Conservation (phyloP, 805 yeast genomes). For the Kazachstania viticola region DNA sequence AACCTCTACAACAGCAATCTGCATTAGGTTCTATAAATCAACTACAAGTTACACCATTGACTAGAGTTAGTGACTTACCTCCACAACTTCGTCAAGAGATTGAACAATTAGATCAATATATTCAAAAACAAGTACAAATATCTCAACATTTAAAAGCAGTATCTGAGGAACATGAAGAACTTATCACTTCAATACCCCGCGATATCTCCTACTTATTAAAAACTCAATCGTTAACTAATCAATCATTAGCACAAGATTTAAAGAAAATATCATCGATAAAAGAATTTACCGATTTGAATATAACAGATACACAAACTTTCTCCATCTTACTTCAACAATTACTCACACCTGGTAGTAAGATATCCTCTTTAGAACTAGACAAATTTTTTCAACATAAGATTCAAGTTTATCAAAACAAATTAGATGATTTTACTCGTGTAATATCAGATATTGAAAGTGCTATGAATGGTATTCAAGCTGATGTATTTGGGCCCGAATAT, state of each 20-base stretch:
- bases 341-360: slow-evolving; percentile 42
- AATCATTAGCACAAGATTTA: slow-evolving; percentile 42
- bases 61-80: slow-evolving; percentile 64
- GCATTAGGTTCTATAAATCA: slow-evolving; percentile 34
- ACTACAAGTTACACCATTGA: slow-evolving; percentile 53
- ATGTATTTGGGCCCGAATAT: slow-evolving; percentile 21
- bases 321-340: slow-evolving; percentile 42
- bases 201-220: slow-evolving; percentile 56
- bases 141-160: slow-evolving; percentile 58
- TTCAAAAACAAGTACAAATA: slow-evolving; percentile 61
- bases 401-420: slow-evolving; percentile 29
- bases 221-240: slow-evolving; percentile 51
- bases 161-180: slow-evolving; percentile 46
- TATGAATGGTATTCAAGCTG: slow-evolving; percentile 47
- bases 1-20: slow-evolving; percentile 25
- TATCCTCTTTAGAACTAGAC: slow-evolving; percentile 45
- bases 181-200: slow-evolving; percentile 60
- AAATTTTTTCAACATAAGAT: slow-evolving; percentile 40
- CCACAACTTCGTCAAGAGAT: slow-evolving; percentile 57
- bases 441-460: slow-evolving; percentile 47
- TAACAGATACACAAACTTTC: slow-evolving; percentile 39
- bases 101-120: slow-evolving; percentile 59
- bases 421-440: slow-evolving; percentile 39
- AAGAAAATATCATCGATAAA: slow-evolving; percentile 37
- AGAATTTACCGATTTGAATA: slow-evolving; percentile 29